A percentile compares a stretch with the other conserved stretches of the same genome.
Evolutionary conservation across 164 flowering plant genomes (phyloP).

Genomic region (Magnolia changhungtana): DNA sequence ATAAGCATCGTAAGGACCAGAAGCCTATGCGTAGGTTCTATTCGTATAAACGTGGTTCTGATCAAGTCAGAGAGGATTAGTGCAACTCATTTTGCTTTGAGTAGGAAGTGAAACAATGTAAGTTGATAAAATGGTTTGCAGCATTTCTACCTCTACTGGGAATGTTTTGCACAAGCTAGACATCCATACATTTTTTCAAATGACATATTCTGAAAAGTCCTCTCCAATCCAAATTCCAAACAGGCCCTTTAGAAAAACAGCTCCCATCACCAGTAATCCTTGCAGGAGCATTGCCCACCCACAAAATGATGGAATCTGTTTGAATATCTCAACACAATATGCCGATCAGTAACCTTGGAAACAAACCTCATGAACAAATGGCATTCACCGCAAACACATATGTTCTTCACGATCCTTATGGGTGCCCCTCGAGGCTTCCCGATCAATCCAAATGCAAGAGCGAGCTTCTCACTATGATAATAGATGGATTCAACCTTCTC

Average conservation of each 20-base stretch:
- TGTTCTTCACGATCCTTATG: conserved; percentile 51
- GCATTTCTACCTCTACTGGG: too few relatives aligned
- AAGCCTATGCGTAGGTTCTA: too few relatives aligned
- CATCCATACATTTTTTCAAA: too few relatives aligned
- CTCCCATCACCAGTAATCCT: conserved; percentile 45
- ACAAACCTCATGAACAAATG: conserved; percentile 56
- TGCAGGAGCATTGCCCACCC: conserved; percentile 51
- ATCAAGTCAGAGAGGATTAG: too few relatives aligned
- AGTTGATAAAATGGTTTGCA: too few relatives aligned
- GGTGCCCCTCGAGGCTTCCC: conserved; percentile 38
- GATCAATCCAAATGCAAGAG: conserved; percentile 48
- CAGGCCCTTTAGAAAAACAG: not conserved
- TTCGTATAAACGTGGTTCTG: too few relatives aligned
- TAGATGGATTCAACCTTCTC: conserved; percentile 42
- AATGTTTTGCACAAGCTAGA: too few relatives aligned
- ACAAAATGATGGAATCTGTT: conserved; percentile 40
- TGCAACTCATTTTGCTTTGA: too few relatives aligned
- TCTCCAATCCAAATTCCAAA: too few relatives aligned
- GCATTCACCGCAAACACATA: conserved; percentile 58
- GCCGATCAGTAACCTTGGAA: conserved; percentile 27
- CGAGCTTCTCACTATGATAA: conserved; percentile 61
- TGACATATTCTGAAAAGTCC: too few relatives aligned
- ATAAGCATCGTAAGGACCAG: too few relatives aligned
- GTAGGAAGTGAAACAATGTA: too few relatives aligned
- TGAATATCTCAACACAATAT: conserved; percentile 48